A percentile compares a stretch with the other conserved stretches of the same genome.
These are phyloP conservation scores for Linanthus parryae DNA, from an alignment of 148 eudicot species.

Conservation along the genomic window DNA sequence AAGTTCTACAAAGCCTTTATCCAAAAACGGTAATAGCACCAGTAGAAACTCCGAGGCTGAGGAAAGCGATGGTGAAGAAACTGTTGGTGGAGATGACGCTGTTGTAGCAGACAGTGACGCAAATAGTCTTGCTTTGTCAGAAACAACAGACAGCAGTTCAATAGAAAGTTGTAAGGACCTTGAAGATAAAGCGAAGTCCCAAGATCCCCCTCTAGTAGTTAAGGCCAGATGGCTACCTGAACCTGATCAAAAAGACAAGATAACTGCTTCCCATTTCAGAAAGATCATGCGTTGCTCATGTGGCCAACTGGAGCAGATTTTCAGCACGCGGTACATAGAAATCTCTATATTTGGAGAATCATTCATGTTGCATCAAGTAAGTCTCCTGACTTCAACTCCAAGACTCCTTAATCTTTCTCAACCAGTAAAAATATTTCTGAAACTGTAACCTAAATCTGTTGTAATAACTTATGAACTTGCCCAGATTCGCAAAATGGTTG, in stretches of 20 bases:
- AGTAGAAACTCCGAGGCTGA: constrained; percentile 27
- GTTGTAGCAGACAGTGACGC: constrained; percentile 26
- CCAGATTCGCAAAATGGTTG: constrained; percentile 98
- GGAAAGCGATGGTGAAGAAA: constrained; percentile 33
- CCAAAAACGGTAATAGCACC: constrained; percentile 19
- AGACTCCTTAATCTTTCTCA: neutral
- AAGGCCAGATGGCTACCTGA: constrained; percentile 83
- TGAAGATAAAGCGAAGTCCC: constrained; percentile 17
- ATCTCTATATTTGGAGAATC: constrained; percentile 89
- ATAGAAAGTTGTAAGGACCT: constrained; percentile 18
- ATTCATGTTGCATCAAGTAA: constrained; percentile 98
- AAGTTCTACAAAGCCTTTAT: constrained; percentile 7
- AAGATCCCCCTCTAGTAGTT: constrained; percentile 19
- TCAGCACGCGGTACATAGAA: constrained; percentile 53
- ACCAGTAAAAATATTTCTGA: neutral
- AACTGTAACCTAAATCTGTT: neutral
- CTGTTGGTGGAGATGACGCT: constrained; percentile 18
- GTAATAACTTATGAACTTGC: neutral
- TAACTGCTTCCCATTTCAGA: constrained; percentile 83
- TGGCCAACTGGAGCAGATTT: constrained; percentile 57
- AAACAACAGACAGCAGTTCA: constrained; percentile 12
- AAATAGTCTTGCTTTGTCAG: constrained; percentile 12
- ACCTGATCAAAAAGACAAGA: constrained; percentile 61
- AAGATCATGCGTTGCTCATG: constrained; percentile 74
- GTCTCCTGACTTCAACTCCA: constrained; percentile 11